Percentiles rank a stretch among this genome's conserved stretches.
Evolutionary conservation across 306 rosid genomes (phyloP).

Genomic region (Sphenostylis stenocarpa): DNA sequence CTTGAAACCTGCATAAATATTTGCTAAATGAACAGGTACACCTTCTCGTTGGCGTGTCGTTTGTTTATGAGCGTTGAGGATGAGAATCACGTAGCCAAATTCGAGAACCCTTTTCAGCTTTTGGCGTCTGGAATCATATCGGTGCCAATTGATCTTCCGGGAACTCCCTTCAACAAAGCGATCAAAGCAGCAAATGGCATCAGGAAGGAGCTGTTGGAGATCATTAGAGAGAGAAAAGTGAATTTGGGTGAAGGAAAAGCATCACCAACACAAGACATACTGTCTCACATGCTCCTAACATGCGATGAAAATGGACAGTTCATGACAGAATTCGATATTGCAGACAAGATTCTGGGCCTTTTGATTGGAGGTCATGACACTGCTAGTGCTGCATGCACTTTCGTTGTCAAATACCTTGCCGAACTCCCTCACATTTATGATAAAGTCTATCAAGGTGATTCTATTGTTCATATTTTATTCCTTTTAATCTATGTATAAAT

Average conservation of each 20-base stretch:
- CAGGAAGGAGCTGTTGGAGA: constrained; percentile 54
- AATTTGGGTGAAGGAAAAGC: constrained; percentile 67
- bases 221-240: constrained; percentile 62
- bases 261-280: constrained; percentile 61
- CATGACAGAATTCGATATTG: constrained; percentile 65
- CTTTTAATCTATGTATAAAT: too few species aligned
- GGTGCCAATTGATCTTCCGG: constrained; percentile 73
- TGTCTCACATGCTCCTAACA: constrained; percentile 78
- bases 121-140: constrained; percentile 70
- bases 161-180: constrained; percentile 66
- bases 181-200: constrained; percentile 61
- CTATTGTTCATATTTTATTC: background rate
- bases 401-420: constrained; percentile 77
- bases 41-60: constrained; percentile 74
- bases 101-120: constrained; percentile 51
- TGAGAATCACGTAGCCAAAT: constrained; percentile 37
- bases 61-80: constrained; percentile 76
- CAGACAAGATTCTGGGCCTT: constrained; percentile 84
- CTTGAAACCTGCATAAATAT: too few species aligned
- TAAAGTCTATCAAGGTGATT: constrained; percentile 58
- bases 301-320: constrained; percentile 51
- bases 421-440: constrained; percentile 79
- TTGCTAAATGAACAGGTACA: constrained; percentile 40
- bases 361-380: constrained; percentile 94
- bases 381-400: constrained; percentile 83